These are phyloP conservation scores for Psilocybe cyanescens DNA, from an alignment of 768 basidiomycete species.

Conservation along the genomic window DNA sequence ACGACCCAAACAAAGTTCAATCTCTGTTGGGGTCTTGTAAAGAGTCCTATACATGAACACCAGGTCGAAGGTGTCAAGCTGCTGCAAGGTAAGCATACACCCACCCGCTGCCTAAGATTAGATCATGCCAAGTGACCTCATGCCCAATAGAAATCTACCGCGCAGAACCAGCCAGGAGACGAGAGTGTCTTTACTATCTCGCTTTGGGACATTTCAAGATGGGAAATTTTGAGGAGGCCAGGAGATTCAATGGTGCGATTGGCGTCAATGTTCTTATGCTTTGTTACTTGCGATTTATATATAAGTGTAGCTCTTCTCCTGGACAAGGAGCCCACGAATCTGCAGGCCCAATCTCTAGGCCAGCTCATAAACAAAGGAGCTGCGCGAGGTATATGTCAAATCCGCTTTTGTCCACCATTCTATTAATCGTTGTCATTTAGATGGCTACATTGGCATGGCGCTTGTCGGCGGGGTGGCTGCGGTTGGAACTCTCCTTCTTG, in stretches of 20 bases:
- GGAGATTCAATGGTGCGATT: slow-evolving; percentile 87
- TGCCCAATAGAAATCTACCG: slow-evolving; percentile 85
- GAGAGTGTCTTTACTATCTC: slow-evolving; percentile 97
- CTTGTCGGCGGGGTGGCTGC: slow-evolving; percentile 91
- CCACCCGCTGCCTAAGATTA: slow-evolving; percentile 7
- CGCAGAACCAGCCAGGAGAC: slow-evolving; percentile 79
- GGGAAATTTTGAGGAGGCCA: slow-evolving; percentile 91
- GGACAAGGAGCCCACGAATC: slow-evolving; percentile 90
- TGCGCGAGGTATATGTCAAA: slow-evolving; percentile 62
- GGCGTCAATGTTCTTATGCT: background rate
- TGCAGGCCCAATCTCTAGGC: slow-evolving; percentile 88
- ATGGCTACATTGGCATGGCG: slow-evolving; percentile 99
- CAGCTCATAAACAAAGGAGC: slow-evolving; percentile 88
- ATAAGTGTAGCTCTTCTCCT: slow-evolving; percentile 69
- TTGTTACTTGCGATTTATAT: background rate
- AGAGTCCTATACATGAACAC: slow-evolving; percentile 82
- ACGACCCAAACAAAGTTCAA: slow-evolving; percentile 98
- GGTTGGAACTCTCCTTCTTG: slow-evolving; percentile 73
- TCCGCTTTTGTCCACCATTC: background rate
- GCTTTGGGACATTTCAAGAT: slow-evolving; percentile 97
- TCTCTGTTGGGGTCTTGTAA: slow-evolving; percentile 95
- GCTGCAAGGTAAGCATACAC: slow-evolving; percentile 70
- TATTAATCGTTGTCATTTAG: slow-evolving; percentile 40
- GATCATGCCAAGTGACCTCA: slow-evolving; percentile 12
- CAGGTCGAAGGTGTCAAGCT: slow-evolving; percentile 92